Conservation (phyloP, 192 early-diverging fungal genomes). For the Thamnidium elegans region DNA sequence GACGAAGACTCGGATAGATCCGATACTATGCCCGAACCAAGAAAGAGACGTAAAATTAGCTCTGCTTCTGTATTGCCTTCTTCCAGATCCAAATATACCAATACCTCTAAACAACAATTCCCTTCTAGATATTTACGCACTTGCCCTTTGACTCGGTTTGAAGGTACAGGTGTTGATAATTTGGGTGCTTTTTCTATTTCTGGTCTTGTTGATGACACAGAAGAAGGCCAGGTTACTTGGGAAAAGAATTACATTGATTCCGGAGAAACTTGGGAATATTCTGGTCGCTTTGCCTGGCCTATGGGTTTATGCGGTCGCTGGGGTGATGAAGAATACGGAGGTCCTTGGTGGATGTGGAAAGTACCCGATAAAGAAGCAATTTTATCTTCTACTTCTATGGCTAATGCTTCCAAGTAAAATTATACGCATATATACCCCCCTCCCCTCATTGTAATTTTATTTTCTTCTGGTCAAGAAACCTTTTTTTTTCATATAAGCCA, state of each 20-base stretch:
- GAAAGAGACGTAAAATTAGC: slow-evolving; percentile 15
- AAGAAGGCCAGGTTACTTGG: slow-evolving; percentile 36
- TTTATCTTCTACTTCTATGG: neutral
- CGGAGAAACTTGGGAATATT: slow-evolving; percentile 38
- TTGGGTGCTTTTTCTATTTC: slow-evolving; percentile 31
- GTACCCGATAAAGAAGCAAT: slow-evolving; percentile 8
- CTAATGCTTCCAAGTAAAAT: neutral
- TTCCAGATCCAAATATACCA: neutral
- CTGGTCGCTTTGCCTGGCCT: slow-evolving; percentile 32
- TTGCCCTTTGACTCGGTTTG: slow-evolving; percentile 32
- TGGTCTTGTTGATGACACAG: slow-evolving; percentile 34
- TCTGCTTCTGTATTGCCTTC: no score
- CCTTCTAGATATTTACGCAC: slow-evolving; percentile 23
- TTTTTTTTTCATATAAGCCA: neutral
- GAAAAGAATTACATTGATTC: slow-evolving; percentile 35
- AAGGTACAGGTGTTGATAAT: slow-evolving; percentile 35
- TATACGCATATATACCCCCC: slow-evolving; percentile 1
- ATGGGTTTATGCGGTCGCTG: slow-evolving; percentile 38
- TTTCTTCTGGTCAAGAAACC: slow-evolving; percentile 12
- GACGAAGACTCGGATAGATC: slow-evolving; percentile 2
- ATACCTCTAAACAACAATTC: slow-evolving; percentile 10
- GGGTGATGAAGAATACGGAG: slow-evolving; percentile 40
- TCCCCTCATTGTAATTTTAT: slow-evolving; percentile 12
- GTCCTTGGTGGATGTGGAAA: slow-evolving; percentile 43
- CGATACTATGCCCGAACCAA: slow-evolving; percentile 8